Percentiles rank a stretch among this genome's conserved stretches.
phyloP scores from a whole-genome alignment of 2,329 filamentous ascomycete genomes.

The Neurospora crassa region DNA sequence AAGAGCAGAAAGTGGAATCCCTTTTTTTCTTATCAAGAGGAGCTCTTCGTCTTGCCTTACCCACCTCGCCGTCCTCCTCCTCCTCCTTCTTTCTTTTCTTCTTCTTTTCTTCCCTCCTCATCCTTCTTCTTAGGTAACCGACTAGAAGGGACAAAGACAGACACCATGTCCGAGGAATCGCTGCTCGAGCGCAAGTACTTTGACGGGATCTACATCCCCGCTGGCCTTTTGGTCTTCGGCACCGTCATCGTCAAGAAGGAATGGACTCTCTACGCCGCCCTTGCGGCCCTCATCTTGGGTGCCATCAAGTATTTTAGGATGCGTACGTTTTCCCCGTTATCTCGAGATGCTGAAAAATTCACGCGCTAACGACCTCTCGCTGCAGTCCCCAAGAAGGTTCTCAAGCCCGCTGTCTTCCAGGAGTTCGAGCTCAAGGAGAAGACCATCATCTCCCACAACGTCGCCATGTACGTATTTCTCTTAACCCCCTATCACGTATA shows the following conservation, averaged over 20 bases:
- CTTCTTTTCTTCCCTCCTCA: background rate
- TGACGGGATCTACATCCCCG: slow-evolving; percentile 76
- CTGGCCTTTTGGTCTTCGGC: slow-evolving; percentile 67
- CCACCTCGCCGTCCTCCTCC: background rate
- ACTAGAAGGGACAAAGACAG: background rate
- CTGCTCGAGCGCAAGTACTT: slow-evolving; percentile 53
- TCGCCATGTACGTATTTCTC: slow-evolving; percentile 63
- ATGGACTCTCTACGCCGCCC: slow-evolving; percentile 62
- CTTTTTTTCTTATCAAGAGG: background rate
- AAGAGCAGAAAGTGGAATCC: background rate
- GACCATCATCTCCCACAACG: slow-evolving; percentile 94
- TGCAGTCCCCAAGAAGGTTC: slow-evolving; percentile 65
- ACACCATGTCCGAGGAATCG: slow-evolving; percentile 30
- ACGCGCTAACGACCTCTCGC: slow-evolving; percentile 1
- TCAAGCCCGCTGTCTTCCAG: slow-evolving; percentile 83
- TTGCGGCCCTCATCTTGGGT: slow-evolving; percentile 56
- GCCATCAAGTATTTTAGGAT: slow-evolving; percentile 62
- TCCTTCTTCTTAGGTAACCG: background rate
- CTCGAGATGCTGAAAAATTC: background rate
- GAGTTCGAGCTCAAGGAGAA: slow-evolving; percentile 91
- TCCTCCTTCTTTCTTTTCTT: background rate
- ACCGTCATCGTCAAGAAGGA: slow-evolving; percentile 70
- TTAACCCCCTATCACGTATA: background rate
- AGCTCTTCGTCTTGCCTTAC: background rate
- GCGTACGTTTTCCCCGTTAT: slow-evolving; percentile 42